Evolutionary conservation across 1,284 basidiomycete species (phyloP), one percentile per base, ranked within the genome.

Genomic region (Ustilago hordei): DNA sequence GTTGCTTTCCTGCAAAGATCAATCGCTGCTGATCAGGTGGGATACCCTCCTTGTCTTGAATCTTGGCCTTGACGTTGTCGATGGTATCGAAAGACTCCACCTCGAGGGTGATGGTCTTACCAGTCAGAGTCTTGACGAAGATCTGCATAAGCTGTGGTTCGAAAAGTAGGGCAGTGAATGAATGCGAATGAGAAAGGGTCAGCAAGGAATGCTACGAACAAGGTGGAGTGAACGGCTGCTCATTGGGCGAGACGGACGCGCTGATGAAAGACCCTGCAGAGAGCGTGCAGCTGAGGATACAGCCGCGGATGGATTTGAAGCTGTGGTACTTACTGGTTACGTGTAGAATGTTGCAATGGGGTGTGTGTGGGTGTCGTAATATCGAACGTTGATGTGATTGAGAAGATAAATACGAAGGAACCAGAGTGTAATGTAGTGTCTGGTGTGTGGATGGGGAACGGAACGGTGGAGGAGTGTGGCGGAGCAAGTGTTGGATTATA

Each of bases 61-160:
- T 47, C 86, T 83, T 83, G 54, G 78, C 80, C 77, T 84, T 83
- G 65, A 84, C 78, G 90, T 96, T 96, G 90, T 98, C 95, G 88
- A 97, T 95, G 78, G 95, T 95, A 89, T 96, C 94, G 72, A 92
- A 69, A 89, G 90, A 87, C 89, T 96, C 94, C 79, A 96, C 95
- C 91, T 93, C 87, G 90, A 94, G 65, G 85, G 95, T 96, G 90
- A 97, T 96, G 81, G 95, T 97, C 90, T 98, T 98, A 87, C 96
- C 95, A 90, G 95, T 98, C 81, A 98, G 93, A 90, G 93, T 84
- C 82, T 86, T 86, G 69, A 86, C 84, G 48, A 85, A 85, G 64
- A 86, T 83, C 63, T 85, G 83, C 79, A 81, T 78, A 64, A 47
- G 61, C 69, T 72, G 64, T 15, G 19, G 32, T 12, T 23, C 31